Conservation (phyloP, 2,329 filamentous ascomycete genomes). For the Sclerotinia nivalis region DNA sequence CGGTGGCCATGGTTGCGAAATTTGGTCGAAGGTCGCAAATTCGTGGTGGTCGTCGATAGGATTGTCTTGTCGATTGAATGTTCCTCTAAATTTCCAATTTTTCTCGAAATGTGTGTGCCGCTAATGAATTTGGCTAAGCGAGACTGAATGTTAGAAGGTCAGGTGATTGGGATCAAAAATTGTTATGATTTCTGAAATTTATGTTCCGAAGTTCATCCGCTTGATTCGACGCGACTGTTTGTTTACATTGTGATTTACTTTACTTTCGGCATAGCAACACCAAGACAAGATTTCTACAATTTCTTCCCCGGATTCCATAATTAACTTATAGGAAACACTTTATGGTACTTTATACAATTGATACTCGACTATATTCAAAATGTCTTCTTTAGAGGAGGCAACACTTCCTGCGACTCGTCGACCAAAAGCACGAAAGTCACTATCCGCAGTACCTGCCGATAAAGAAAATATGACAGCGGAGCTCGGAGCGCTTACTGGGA, state of each 20-base stretch:
- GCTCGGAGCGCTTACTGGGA: conserved; percentile 49
- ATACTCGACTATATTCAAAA: conserved; percentile 32
- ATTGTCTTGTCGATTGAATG: conserved; percentile 30
- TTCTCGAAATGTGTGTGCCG: conserved; percentile 23
- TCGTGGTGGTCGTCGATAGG: conserved; percentile 29
- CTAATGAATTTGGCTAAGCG: conserved; percentile 28
- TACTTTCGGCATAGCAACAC: conserved; percentile 27
- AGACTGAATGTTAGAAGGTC: conserved; percentile 17
- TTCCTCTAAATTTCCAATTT: conserved; percentile 27
- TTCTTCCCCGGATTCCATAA: conserved; percentile 17
- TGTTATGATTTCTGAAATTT: not conserved
- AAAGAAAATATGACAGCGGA: conserved; percentile 80
- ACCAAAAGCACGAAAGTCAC: conserved; percentile 65
- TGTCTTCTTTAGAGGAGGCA: conserved; percentile 47
- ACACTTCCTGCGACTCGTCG: conserved; percentile 58
- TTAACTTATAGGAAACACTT: not conserved
- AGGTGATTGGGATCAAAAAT: conserved; percentile 2
- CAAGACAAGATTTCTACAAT: conserved; percentile 26
- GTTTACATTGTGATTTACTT: conserved; percentile 33
- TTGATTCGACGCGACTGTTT: conserved; percentile 20
- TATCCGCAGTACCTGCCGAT: conserved; percentile 63
- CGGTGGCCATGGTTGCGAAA: conserved; percentile 75
- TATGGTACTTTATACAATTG: not conserved
- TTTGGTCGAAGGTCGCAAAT: conserved; percentile 39
- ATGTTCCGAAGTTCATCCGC: conserved; percentile 9